Evolutionary conservation across 768 basidiomycete species (phyloP), one percentile per base, ranked within the genome.

Genomic region (Leccinum aurantiacum): DNA sequence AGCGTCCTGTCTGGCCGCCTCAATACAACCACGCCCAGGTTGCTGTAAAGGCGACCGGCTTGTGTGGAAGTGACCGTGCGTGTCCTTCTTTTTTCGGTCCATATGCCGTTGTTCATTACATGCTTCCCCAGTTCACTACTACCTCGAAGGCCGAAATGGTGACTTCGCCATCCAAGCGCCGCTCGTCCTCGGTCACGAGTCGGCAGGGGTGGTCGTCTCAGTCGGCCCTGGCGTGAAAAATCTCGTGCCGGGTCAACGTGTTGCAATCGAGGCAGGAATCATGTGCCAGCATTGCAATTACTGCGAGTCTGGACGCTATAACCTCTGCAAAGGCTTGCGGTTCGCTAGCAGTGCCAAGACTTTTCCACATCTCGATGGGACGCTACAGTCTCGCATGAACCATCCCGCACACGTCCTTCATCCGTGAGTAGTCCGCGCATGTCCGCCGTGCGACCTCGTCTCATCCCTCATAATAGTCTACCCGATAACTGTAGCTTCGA

Each of bases 221-320:
- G 80, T 96, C 59, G 90, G 91, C 11, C 82, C 87, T 13, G 85
- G 86, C 17, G 87, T 88, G 48, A 80, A 78, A 63, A 68, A 82
- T 68, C 76, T 94, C 60, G 73, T 77, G 14, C 82, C 88, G 22
- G 94, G 95, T 37, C 90, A 93, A 72, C 87, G 91, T 56, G 95
- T 98, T 55, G 95, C 93, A 27, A 90, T 98, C 72, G 95, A 98
- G 74, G 90, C 92, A 6, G 95, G 95, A 29, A 86, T 95, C 71
- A 87, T 88, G 80, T 98, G 95, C 77, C 84, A 84, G 58, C 78
- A 79, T 46, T 94, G 91, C 76, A 73, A 78, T 33, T 87, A 80
- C 71, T 94, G 92, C 76, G 63, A 75, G 38, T 79, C 84, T 61
- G 91, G 90, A 14, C 84, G 93, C 22, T 98, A 98, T 79, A 98